Conservation (phyloP, 768 basidiomycete species). For the Exidia glandulosa region DNA sequence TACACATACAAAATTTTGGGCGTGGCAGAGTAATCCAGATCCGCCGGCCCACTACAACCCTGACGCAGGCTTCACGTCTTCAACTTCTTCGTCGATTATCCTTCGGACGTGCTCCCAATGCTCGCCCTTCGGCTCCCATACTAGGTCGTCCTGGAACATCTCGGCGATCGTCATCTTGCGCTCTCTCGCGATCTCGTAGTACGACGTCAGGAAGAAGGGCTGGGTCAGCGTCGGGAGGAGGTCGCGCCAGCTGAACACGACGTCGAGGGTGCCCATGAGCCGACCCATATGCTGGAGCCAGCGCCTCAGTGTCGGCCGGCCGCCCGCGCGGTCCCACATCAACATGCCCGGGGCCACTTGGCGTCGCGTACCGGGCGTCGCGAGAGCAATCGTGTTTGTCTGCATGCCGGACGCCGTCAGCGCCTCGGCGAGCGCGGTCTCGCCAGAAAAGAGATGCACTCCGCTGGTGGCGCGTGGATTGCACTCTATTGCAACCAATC, state of each 20-base stretch:
- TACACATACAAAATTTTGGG: no score
- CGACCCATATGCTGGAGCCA: slow-evolving; percentile 1
- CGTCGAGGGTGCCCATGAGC: slow-evolving; percentile 2
- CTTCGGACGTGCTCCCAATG: background rate
- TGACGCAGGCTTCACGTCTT: no score
- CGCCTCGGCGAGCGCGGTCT: background rate
- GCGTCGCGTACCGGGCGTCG: slow-evolving; percentile 2
- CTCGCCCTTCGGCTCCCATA: slow-evolving; percentile 5
- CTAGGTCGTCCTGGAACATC: slow-evolving; percentile 6
- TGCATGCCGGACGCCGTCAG: background rate
- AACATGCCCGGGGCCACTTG: slow-evolving; percentile 5
- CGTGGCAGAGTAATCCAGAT: no score
- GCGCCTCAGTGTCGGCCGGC: background rate
- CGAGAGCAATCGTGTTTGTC: background rate
- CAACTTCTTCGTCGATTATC: background rate
- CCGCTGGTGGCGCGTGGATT: slow-evolving; percentile 5
- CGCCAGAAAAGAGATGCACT: slow-evolving; percentile 1
- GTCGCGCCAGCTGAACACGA: slow-evolving; percentile 2
- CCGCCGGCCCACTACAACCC: no score
- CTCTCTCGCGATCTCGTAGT: slow-evolving; percentile 4
- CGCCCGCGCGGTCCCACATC: slow-evolving; percentile 4
- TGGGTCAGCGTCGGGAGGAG: slow-evolving; percentile 2
- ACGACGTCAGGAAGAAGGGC: slow-evolving; percentile 3
- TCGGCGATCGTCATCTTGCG: slow-evolving; percentile 3
- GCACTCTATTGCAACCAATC: slow-evolving; percentile 5